A percentile compares a stretch with the other conserved stretches of the same genome.
These are phyloP conservation scores for Podospora comata DNA, from an alignment of 495 filamentous ascomycete species.

Conservation along the genomic window DNA sequence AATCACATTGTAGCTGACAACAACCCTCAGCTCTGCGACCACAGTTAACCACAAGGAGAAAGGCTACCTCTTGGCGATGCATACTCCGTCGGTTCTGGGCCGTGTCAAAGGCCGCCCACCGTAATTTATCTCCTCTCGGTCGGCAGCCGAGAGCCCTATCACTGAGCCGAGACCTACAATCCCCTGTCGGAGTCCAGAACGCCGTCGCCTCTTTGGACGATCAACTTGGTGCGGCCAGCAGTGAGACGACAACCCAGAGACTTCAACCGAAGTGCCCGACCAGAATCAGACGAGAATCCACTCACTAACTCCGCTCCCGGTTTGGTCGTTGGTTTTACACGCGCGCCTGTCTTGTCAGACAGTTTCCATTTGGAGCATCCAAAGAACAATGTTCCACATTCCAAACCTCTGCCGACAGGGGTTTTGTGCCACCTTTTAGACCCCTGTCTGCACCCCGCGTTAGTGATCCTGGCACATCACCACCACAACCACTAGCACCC, in stretches of 20 bases:
- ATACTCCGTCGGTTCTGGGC: neutral
- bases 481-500: constrained; percentile 15
- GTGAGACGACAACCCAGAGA: constrained; percentile 1
- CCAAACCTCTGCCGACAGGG: constrained; percentile 20
- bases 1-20: neutral
- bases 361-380: neutral
- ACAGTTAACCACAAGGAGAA: neutral
- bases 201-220: neutral
- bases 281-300: neutral
- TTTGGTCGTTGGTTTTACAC: neutral
- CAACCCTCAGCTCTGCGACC: no score
- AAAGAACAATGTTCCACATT: constrained; percentile 14
- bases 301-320: neutral
- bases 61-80: no score
- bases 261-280: neutral
- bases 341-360: constrained; percentile 1
- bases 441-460: constrained; percentile 2
- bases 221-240: neutral
- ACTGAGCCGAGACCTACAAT: neutral
- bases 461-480: constrained; percentile 10
- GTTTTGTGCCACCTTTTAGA: neutral
- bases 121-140: neutral
- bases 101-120: neutral
- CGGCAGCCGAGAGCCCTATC: neutral
- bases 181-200: neutral